Conservation (phyloP, 1,284 basidiomycete species). For the Phlebopus sp. region DNA sequence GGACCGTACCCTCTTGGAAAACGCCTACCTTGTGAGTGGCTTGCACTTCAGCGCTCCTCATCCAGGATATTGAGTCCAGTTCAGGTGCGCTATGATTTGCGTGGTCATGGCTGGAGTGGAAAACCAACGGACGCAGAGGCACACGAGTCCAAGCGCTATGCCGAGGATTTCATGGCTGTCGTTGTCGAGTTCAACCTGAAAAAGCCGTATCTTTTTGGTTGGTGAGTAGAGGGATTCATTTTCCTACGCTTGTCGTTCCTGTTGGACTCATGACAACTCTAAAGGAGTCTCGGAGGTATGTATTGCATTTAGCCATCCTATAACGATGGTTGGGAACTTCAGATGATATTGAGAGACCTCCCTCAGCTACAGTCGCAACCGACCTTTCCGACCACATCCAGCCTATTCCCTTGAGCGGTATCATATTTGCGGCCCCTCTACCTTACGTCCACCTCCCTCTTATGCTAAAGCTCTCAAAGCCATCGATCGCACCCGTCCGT, state of each 20-base stretch:
- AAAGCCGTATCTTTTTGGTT: neutral
- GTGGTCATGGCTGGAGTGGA: neutral
- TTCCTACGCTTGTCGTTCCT: neutral
- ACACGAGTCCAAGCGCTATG: neutral
- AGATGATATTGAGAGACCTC: neutral
- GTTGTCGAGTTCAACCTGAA: neutral
- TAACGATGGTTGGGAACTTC: too few species aligned
- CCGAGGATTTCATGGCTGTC: neutral
- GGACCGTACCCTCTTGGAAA: neutral
- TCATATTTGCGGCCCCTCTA: too few species aligned
- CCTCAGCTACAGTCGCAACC: neutral
- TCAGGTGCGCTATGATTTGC: conserved; percentile 1
- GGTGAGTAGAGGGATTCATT: neutral
- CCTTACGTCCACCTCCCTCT: too few species aligned
- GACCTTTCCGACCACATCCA: neutral
- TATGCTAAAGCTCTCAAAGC: too few species aligned
- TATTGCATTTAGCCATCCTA: too few species aligned
- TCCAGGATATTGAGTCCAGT: too few species aligned
- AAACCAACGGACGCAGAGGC: neutral
- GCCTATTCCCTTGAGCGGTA: neutral
- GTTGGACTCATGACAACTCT: too few species aligned
- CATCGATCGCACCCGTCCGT: too few species aligned
- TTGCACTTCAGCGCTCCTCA: too few species aligned
- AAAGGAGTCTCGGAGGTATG: too few species aligned
- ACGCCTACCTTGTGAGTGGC: neutral